Evolutionary conservation across 495 filamentous ascomycete species (phyloP).

Genomic region (Cetradonia linearis): DNA sequence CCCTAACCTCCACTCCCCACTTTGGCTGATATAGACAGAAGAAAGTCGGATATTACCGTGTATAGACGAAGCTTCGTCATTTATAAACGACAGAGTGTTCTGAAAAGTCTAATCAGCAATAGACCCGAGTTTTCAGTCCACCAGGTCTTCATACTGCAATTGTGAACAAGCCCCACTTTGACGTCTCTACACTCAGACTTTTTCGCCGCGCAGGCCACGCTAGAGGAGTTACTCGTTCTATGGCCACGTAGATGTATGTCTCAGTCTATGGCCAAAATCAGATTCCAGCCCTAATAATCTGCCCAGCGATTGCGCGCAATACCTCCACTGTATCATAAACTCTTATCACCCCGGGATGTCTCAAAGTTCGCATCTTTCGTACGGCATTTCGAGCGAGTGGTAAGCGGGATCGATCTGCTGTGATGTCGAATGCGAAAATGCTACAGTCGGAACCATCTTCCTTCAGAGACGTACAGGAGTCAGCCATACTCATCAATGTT

Average conservation of each 20-base stretch:
- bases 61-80: constrained; percentile 80
- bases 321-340: constrained; percentile 92
- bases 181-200: constrained; percentile 73
- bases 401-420: constrained; percentile 63
- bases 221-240: constrained; percentile 76
- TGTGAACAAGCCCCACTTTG: constrained; percentile 88
- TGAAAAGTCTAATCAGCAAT: constrained; percentile 26
- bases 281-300: not conserved
- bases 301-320: constrained; percentile 22
- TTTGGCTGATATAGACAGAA: constrained; percentile 84
- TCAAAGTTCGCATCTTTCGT: constrained; percentile 79
- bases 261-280: constrained; percentile 55
- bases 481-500: constrained; percentile 12
- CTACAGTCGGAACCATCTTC: constrained; percentile 89
- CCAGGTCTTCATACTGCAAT: constrained; percentile 52
- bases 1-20: constrained; percentile 93
- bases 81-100: constrained; percentile 92
- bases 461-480: constrained; percentile 34
- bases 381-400: constrained; percentile 87
- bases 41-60: constrained; percentile 77
- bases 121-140: not conserved
- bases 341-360: constrained; percentile 89
- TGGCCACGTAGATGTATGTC: constrained; percentile 86
- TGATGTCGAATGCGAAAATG: constrained; percentile 89
- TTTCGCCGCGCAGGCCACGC: constrained; percentile 78